A percentile compares a stretch with the other conserved stretches of the same genome.
phyloP scores from a whole-genome alignment of 495 filamentous ascomycete genomes.

The Lasiosphaeria hispida region DNA sequence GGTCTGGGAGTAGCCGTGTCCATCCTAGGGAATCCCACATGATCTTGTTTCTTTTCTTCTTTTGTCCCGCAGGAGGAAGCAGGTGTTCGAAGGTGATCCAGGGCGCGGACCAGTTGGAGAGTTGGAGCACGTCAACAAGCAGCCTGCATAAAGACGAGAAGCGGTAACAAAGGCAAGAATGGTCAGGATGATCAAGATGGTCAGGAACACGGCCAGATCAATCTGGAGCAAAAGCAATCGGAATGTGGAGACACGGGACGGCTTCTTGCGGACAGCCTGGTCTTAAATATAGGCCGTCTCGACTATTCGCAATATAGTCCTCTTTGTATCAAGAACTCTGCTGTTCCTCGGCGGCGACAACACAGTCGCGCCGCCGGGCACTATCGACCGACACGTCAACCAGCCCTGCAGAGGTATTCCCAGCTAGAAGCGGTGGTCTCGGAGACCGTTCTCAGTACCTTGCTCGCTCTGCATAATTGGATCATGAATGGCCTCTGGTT shows the following conservation, averaged over 20 bases:
- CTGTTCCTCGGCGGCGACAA: slow-evolving; percentile 18
- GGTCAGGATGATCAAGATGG: background rate
- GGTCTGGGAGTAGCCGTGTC: slow-evolving; percentile 11
- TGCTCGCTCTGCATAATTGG: slow-evolving; percentile 14
- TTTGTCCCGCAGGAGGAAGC: background rate
- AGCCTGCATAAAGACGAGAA: slow-evolving; percentile 7
- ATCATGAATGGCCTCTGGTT: slow-evolving; percentile 13
- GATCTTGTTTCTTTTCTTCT: slow-evolving; percentile 16
- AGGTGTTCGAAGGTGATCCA: background rate
- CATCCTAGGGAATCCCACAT: slow-evolving; percentile 20
- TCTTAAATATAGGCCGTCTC: slow-evolving; percentile 17
- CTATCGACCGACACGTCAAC: slow-evolving; percentile 26
- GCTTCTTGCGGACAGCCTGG: slow-evolving; percentile 15
- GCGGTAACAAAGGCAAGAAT: background rate
- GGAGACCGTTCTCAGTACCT: slow-evolving; percentile 16
- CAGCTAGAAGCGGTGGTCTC: slow-evolving; percentile 8
- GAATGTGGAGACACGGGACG: slow-evolving; percentile 13
- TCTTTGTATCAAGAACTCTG: slow-evolving; percentile 8
- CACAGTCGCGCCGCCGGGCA: slow-evolving; percentile 7
- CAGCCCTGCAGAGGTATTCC: slow-evolving; percentile 17
- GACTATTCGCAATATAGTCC: slow-evolving; percentile 2
- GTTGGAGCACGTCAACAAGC: slow-evolving; percentile 8
- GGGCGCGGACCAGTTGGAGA: background rate
- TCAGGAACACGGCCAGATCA: background rate
- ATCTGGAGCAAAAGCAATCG: background rate